Conservation (phyloP, 768 basidiomycete species). For the Suillus alpinus region DNA sequence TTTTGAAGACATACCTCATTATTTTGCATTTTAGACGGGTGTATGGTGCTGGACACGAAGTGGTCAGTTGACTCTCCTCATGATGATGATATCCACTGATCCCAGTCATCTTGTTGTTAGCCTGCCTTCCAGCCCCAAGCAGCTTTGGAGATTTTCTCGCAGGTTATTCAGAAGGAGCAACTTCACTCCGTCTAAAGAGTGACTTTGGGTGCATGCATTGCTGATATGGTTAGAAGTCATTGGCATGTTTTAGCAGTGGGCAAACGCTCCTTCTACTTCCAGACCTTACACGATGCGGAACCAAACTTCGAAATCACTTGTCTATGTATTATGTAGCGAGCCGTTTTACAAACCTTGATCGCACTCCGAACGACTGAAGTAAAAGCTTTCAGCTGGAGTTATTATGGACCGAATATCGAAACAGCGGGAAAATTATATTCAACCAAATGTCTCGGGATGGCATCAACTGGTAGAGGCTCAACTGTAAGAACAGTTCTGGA, state of each 20-base stretch:
- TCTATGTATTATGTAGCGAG: not conserved
- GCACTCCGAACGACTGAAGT: not conserved
- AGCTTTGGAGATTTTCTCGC: constrained; percentile 56
- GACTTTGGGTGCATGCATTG: not conserved
- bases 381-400: not conserved
- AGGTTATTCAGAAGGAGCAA: constrained; percentile 48
- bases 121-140: constrained; percentile 61
- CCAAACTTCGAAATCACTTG: no score
- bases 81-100: not conserved
- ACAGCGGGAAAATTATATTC: not conserved
- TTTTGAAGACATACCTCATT: not conserved
- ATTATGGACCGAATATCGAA: not conserved
- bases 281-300: not conserved
- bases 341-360: not conserved
- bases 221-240: not conserved
- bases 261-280: not conserved
- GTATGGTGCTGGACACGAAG: constrained; percentile 58
- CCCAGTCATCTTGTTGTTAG: constrained; percentile 26
- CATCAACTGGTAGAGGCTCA: not conserved
- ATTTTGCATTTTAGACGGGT: constrained; percentile 40
- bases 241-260: not conserved
- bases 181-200: constrained; percentile 46
- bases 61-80: constrained; percentile 41
- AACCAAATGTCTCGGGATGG: not conserved
- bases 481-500: not conserved